Percentiles rank a stretch among this genome's conserved stretches.
These are phyloP conservation scores for Metschnikowia borealis DNA, from an alignment of 805 yeast species.

Conservation along the genomic window DNA sequence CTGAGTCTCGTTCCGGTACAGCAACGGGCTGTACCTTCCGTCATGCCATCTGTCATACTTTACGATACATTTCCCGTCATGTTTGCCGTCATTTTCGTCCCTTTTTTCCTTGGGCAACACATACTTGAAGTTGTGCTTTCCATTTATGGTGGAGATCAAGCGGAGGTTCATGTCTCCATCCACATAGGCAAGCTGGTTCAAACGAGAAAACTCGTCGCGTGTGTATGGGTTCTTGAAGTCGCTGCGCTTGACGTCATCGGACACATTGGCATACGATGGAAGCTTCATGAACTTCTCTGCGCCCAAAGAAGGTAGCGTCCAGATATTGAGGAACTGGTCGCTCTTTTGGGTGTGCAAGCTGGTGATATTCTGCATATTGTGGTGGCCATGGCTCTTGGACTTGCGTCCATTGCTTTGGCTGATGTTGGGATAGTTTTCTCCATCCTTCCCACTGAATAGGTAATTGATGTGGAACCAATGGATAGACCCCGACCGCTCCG, in stretches of 20 bases:
- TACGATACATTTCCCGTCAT: too few relatives aligned
- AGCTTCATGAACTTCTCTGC: constrained; percentile 27
- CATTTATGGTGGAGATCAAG: constrained; percentile 36
- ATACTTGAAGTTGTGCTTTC: constrained; percentile 36
- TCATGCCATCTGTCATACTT: background rate
- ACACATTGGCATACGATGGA: constrained; percentile 17
- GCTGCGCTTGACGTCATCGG: constrained; percentile 1
- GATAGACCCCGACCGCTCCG: constrained; percentile 52
- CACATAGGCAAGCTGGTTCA: constrained; percentile 29
- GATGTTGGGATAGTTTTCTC: constrained; percentile 29
- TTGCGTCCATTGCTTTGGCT: constrained; percentile 7
- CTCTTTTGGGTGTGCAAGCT: background rate
- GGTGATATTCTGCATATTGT: too few relatives aligned
- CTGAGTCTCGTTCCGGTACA: background rate
- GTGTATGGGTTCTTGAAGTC: background rate
- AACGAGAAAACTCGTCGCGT: background rate
- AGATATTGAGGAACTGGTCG: constrained; percentile 31
- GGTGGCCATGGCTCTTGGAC: background rate
- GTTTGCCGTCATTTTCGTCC: background rate
- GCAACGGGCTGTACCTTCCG: constrained; percentile 6
- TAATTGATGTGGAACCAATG: constrained; percentile 57
- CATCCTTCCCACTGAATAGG: constrained; percentile 27
- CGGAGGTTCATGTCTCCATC: constrained; percentile 30
- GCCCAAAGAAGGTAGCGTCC: constrained; percentile 44
- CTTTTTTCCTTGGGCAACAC: constrained; percentile 30